Evolutionary conservation across 345 rosid genomes (phyloP), one percentile per base, ranked within the genome.

Genomic region (Mallotus nudiflorus): DNA sequence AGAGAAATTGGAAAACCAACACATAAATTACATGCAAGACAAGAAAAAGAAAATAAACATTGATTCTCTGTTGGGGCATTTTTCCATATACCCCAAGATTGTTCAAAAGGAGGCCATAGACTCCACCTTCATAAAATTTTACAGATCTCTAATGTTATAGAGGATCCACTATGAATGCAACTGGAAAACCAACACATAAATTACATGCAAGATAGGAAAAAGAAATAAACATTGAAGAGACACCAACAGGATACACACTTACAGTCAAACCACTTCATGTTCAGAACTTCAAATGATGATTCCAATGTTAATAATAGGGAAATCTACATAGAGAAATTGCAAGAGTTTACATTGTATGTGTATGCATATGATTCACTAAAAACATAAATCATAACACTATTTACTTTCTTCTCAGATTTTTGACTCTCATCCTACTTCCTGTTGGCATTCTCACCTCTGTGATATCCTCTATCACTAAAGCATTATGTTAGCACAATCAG

Each of bases 91-190:
- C 91, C 71, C 96, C 98, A 75, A 93, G 91, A 72, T 93, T 91
- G 81, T 88, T 93, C 74, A 91, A 79, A 76, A 93, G 65, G 56
- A 93, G 85, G 65, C 94, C 94, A 80, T 82, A 89, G 24, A 90
- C 97, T 75, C 98, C 96, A 61, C 98, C 96, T 87, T 88, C 97
- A 74, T 91, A 96, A 79, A 89, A 91, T 74, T 91, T 92, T 59
- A 97, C 98, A 65, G 97, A 88, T 61, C 96, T 91, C 76, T 91
- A 94, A 75, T 88, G 94, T 82, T 93, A 93, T 51, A 93, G 83
- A 24, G 98, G 98, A 84, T 88, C 97, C 79, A 91, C 96, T 2
- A 91, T 84, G 81, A 91, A 88, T 53, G 96, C 92, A 86, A 79
- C 98, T 93, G 82, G 48, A 73, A 84, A 67, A 53, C 54, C 52